phyloP scores from a whole-genome alignment of 169 alveolate species.

The Eimeria acervulina region DNA sequence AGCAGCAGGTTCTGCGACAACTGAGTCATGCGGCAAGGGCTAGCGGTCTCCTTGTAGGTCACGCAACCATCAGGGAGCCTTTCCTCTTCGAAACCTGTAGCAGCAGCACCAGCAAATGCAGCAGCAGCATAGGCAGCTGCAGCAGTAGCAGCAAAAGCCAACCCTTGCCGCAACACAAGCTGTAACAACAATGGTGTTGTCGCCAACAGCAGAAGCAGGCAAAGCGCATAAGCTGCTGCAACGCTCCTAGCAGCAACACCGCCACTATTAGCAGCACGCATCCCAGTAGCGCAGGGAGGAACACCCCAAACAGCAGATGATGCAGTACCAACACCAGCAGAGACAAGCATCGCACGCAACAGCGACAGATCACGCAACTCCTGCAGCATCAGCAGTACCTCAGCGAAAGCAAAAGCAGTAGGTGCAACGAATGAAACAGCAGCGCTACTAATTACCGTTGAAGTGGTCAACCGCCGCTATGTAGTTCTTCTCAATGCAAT shows the following conservation, averaged over 20 bases:
- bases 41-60: constrained; percentile 82
- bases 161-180: neutral
- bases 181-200: no score
- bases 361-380: constrained; percentile 53
- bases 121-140: neutral
- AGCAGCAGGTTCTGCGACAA: constrained; percentile 91
- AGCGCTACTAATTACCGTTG: constrained; percentile 59
- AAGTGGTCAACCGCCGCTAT: constrained; percentile 86
- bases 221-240: neutral
- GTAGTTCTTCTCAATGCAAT: constrained; percentile 72
- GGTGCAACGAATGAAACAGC: constrained; percentile 84
- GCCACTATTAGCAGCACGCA: neutral
- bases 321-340: neutral
- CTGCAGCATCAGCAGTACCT: constrained; percentile 29
- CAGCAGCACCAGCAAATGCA: constrained; percentile 7
- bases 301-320: neutral
- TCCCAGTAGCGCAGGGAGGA: neutral
- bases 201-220: neutral
- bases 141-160: neutral
- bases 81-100: constrained; percentile 29
- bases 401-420: constrained; percentile 84
- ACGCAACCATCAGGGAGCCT: constrained; percentile 48
- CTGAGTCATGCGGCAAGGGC: constrained; percentile 91
- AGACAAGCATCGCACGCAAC: neutral
- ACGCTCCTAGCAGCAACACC: neutral